A percentile compares a stretch with the other conserved stretches of the same genome.
Evolutionary conservation across 495 filamentous ascomycete genomes (phyloP).

Genomic region (Aspergillus sparsus): DNA sequence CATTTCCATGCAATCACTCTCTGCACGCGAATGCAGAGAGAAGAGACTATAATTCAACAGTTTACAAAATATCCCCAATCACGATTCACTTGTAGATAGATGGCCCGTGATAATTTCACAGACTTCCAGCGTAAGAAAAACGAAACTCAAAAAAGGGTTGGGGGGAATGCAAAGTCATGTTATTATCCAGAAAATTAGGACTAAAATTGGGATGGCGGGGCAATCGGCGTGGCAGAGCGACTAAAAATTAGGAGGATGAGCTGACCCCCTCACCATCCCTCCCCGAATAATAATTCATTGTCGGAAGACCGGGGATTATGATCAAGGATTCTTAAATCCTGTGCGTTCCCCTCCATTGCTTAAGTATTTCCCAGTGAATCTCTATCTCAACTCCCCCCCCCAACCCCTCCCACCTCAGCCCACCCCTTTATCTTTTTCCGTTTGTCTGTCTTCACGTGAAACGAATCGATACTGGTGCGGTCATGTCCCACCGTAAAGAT

Average conservation of each 20-base stretch:
- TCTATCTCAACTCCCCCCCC: constrained; percentile 12
- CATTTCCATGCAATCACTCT: constrained; percentile 5
- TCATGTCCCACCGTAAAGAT: constrained; percentile 52
- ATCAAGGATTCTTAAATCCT: neutral
- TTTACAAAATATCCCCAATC: no score
- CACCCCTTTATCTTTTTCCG: neutral
- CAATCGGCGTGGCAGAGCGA: neutral
- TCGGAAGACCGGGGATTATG: neutral
- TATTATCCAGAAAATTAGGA: neutral
- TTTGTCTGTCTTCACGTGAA: neutral
- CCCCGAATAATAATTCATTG: constrained; percentile 2
- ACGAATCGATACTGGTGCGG: neutral
- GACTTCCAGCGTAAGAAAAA: no score
- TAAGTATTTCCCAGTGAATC: constrained; percentile 12
- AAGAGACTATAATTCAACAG: no score
- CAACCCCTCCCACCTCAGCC: neutral
- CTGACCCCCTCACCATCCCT: neutral
- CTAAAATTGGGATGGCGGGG: neutral
- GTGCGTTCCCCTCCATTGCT: constrained; percentile 15
- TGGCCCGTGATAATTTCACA: no score
- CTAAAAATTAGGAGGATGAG: neutral
- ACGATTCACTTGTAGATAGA: no score
- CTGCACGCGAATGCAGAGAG: no score
- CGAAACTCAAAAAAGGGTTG: no score
- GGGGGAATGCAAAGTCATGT: no score